These are phyloP conservation scores for Asterella californica DNA, from an alignment of 225 moss, liverwort and hornwort genomes.

Conservation along the genomic window DNA sequence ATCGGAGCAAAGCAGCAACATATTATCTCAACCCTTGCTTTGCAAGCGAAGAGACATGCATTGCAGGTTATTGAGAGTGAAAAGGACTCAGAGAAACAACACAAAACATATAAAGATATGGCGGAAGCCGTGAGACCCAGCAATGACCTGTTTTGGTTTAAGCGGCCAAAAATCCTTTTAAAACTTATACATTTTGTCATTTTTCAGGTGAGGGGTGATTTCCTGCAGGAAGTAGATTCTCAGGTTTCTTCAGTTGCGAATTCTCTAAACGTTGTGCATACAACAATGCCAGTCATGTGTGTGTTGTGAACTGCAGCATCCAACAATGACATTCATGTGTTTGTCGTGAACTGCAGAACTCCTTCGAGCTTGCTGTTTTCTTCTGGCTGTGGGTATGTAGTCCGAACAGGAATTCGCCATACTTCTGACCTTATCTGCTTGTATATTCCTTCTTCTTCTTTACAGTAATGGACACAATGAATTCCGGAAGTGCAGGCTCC, in stretches of 20 bases:
- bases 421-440: background rate
- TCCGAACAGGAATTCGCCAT: background rate
- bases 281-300: background rate
- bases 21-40: constrained; percentile 45
- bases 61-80: constrained; percentile 12
- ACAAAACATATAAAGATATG: constrained; percentile 10
- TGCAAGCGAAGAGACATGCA: constrained; percentile 47
- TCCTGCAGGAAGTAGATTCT: background rate
- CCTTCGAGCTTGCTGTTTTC: constrained; percentile 52
- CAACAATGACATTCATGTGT: background rate
- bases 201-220: constrained; percentile 36
- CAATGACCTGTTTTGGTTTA: constrained; percentile 49
- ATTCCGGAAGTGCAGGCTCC: background rate
- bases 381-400: constrained; percentile 45
- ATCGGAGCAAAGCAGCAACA: constrained; percentile 54
- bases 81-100: constrained; percentile 1
- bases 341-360: constrained; percentile 38
- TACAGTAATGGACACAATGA: too few relatives aligned
- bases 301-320: constrained; percentile 31
- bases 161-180: constrained; percentile 34
- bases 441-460: background rate
- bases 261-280: background rate
- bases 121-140: constrained; percentile 36
- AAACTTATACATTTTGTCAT: constrained; percentile 43
- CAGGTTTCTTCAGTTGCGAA: background rate